These are phyloP conservation scores for Lactarius psammicola DNA, from an alignment of 768 basidiomycete species.

Conservation along the genomic window DNA sequence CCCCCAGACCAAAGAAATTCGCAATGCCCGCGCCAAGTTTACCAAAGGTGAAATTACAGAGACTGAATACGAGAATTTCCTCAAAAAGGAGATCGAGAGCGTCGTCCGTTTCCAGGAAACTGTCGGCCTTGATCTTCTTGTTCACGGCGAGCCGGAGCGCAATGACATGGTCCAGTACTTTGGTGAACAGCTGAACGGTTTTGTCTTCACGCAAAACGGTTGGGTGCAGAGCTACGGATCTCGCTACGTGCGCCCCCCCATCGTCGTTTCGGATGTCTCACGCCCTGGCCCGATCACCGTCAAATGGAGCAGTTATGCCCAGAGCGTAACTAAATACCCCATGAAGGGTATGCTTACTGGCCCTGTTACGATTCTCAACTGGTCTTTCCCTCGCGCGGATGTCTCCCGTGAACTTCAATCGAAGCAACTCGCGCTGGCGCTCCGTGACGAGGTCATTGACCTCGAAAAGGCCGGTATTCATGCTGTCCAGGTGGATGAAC, in stretches of 20 bases:
- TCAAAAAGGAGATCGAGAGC: slow-evolving; percentile 93
- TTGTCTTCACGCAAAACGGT: slow-evolving; percentile 97
- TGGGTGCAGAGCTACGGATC: slow-evolving; percentile 99
- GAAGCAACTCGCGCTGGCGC: slow-evolving; percentile 95
- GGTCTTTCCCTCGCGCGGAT: slow-evolving; percentile 99
- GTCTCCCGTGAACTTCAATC: slow-evolving; percentile 95
- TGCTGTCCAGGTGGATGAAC: slow-evolving; percentile 99
- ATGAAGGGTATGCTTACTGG: slow-evolving; percentile 99
- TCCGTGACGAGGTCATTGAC: slow-evolving; percentile 97
- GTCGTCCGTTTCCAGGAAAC: slow-evolving; percentile 98
- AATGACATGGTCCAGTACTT: slow-evolving; percentile 99
- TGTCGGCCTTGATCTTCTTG: slow-evolving; percentile 92
- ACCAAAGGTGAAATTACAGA: slow-evolving; percentile 86
- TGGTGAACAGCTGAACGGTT: slow-evolving; percentile 91
- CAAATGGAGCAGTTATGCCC: slow-evolving; percentile 94
- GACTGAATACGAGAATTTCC: slow-evolving; percentile 92
- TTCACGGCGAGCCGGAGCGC: slow-evolving; percentile 98
- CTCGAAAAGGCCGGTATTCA: slow-evolving; percentile 95
- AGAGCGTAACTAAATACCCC: slow-evolving; percentile 87
- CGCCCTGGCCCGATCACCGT: slow-evolving; percentile 93
- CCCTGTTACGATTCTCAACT: slow-evolving; percentile 98
- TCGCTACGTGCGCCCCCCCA: slow-evolving; percentile 97
- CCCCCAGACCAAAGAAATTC: slow-evolving; percentile 99
- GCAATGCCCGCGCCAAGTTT: slow-evolving; percentile 92
- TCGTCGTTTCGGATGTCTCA: slow-evolving; percentile 97